phyloP scores from a whole-genome alignment of 352 stramenopile genomes.

The Phytophthora megakarya region DNA sequence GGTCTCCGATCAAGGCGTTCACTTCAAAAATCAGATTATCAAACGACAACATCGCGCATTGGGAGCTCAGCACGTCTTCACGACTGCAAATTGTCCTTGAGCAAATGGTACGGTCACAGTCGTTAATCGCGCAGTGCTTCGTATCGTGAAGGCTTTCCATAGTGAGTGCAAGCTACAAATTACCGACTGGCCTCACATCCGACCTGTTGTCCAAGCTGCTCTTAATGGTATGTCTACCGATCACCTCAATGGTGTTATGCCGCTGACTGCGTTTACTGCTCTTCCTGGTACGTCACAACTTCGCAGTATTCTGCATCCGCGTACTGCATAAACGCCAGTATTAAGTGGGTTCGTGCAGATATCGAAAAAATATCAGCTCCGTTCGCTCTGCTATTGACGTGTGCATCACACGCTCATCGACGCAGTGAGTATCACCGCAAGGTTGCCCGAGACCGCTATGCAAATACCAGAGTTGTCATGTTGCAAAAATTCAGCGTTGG shows the following conservation, averaged over 20 bases:
- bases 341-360: too few species aligned
- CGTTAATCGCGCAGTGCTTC: conserved; percentile 31
- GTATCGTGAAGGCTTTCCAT: background rate
- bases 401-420: too few species aligned
- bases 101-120: conserved; percentile 39
- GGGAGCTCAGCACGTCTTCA: conserved; percentile 1
- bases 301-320: too few species aligned
- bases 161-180: background rate
- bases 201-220: conserved; percentile 15
- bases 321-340: too few species aligned
- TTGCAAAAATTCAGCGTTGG: too few species aligned
- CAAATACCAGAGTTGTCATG: too few species aligned
- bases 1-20: background rate
- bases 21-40: background rate
- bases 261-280: conserved; percentile 20
- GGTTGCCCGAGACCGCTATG: too few species aligned
- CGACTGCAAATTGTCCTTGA: background rate
- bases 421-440: too few species aligned
- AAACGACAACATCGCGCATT: background rate
- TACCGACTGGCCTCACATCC: background rate
- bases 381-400: too few species aligned
- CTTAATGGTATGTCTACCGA: conserved; percentile 19
- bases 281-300: background rate
- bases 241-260: background rate
- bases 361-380: too few species aligned